Evolutionary conservation across 495 filamentous ascomycete species (phyloP).

Genomic region (Niebla homalea): DNA sequence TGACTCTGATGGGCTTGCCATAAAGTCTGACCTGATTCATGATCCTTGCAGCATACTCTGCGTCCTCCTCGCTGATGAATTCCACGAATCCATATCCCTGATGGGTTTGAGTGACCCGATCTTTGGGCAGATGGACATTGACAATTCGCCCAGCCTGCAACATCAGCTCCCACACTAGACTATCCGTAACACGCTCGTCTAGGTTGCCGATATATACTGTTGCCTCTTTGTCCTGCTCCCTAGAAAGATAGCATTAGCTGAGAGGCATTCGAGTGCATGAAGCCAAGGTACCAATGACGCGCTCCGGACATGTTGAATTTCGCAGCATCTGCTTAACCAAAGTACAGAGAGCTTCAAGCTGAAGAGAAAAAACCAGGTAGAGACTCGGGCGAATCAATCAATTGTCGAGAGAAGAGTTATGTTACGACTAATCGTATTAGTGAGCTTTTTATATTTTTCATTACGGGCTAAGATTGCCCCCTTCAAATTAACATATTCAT

Average conservation of each 20-base stretch:
- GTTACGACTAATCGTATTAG: background rate
- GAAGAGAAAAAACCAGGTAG: background rate
- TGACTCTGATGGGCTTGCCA: slow-evolving; percentile 91
- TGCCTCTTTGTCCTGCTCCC: slow-evolving; percentile 98
- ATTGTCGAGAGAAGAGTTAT: background rate
- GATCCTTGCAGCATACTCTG: slow-evolving; percentile 90
- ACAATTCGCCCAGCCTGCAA: slow-evolving; percentile 90
- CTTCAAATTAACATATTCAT: no score
- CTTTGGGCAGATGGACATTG: slow-evolving; percentile 95
- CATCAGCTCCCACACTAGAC: slow-evolving; percentile 94
- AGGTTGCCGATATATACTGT: slow-evolving; percentile 98
- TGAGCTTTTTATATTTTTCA: background rate
- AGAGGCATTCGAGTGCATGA: no score
- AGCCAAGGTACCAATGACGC: slow-evolving; percentile 57
- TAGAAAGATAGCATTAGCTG: slow-evolving; percentile 22
- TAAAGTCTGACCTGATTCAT: slow-evolving; percentile 93
- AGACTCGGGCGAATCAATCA: background rate
- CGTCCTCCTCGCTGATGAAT: slow-evolving; percentile 90
- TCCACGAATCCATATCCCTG: slow-evolving; percentile 99
- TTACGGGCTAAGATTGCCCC: no score
- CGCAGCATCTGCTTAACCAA: background rate
- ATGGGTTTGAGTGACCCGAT: slow-evolving; percentile 89
- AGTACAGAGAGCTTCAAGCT: background rate
- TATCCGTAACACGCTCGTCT: slow-evolving; percentile 86
- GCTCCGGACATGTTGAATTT: slow-evolving; percentile 48